Base-by-base conservation (phyloP, 495 filamentous ascomycete genomes). In the Penicillium simplicissimum region DNA sequence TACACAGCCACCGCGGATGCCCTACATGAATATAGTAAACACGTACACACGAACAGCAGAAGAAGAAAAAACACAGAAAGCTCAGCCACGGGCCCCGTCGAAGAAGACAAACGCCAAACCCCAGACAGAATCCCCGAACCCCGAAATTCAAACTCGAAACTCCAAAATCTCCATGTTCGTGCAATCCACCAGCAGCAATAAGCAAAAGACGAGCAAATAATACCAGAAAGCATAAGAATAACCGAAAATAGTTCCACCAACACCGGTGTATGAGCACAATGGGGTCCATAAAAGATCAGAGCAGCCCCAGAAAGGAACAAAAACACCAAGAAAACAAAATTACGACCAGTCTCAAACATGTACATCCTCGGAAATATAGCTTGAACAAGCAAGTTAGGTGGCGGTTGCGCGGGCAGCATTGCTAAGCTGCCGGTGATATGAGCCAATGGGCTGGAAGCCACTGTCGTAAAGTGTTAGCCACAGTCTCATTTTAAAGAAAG, bases 361-460 rank as follows among this genome's bases (percentile, higher is more conserved):
- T 70, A 70, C 63, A 68, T 65, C 57, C 61, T 57, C 15, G 48
- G 25, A 55, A 15, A 54, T 35, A 53, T 33, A 21, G 34, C 15
- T 37, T 19, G 36, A 60, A 43, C n/a, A 9, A 35, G 2, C n/a
- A 17, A 36, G 15, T 52, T 55, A 71, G 28, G 69, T 71, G 36
- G 69, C 69, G 14, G 69, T 67, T 11, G 75, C 72, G 15, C 74
- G 70, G n/a, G 77, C 77, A 34, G 76, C 71, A 55, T 79, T 81
- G 67, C 71, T 82, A 38, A 79, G 59, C 58, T 81, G 80, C 42
- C 79, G 78, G 71, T 91, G 88, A 67, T 84, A 91, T 1, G 84
- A 83, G 17, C 87, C 85, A 58, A 91, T 91, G 53, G 83, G 84
- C 73, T 88, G 86, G 73, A 91, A 91, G 2, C 88, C 88, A 69